phyloP scores from a whole-genome alignment of 306 rosid genomes.

The Ceratonia siliqua region DNA sequence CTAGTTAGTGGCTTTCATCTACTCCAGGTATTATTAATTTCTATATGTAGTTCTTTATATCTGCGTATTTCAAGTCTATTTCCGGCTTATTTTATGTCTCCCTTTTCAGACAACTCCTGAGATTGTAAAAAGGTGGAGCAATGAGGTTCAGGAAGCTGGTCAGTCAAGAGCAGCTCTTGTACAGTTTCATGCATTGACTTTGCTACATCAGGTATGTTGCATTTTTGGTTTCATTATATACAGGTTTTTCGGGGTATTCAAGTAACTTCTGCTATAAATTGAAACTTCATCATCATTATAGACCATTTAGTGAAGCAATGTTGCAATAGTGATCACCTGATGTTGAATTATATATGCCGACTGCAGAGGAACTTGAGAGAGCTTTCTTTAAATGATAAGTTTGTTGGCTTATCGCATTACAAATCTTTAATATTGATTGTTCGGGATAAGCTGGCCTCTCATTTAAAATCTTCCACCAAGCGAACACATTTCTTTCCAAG shows the following conservation, averaged over 20 bases:
- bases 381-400: slow-evolving; percentile 23
- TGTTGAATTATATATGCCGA: slow-evolving; percentile 2
- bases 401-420: slow-evolving; percentile 29
- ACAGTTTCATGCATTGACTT: slow-evolving; percentile 92
- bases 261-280: background rate
- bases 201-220: slow-evolving; percentile 87
- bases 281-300: slow-evolving; percentile 11
- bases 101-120: slow-evolving; percentile 84
- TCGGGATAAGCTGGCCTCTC: background rate
- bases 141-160: slow-evolving; percentile 99
- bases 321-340: background rate
- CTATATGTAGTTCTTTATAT: slow-evolving; percentile 10
- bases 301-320: slow-evolving; percentile 22
- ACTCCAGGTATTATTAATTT: slow-evolving; percentile 67
- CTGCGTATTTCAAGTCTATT: background rate
- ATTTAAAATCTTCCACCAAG: slow-evolving; percentile 13
- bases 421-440: slow-evolving; percentile 20
- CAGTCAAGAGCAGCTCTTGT: slow-evolving; percentile 99
- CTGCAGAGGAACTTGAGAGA: background rate
- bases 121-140: slow-evolving; percentile 98
- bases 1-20: slow-evolving; percentile 94
- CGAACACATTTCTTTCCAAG: slow-evolving; percentile 12
- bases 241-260: background rate
- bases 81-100: slow-evolving; percentile 3
- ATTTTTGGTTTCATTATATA: slow-evolving; percentile 29